A percentile compares a stretch with the other conserved stretches of the same genome.
These are phyloP conservation scores for Isatis tinctoria DNA, from an alignment of 345 rosid species.

Conservation along the genomic window DNA sequence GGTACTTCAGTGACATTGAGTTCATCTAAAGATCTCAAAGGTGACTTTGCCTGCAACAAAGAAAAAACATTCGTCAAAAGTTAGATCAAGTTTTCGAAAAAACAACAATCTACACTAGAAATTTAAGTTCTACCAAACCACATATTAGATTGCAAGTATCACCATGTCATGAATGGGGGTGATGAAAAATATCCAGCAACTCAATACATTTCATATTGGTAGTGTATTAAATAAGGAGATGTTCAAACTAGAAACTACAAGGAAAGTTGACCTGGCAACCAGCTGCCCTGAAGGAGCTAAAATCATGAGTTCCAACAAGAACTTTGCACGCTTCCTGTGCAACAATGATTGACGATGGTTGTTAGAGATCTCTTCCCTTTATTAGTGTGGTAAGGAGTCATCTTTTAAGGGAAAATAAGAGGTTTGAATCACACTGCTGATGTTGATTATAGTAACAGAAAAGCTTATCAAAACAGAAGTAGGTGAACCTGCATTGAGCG, in stretches of 20 bases:
- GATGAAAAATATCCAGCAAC: neutral
- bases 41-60: slow-evolving; percentile 65
- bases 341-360: neutral
- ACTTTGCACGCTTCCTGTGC: slow-evolving; percentile 89
- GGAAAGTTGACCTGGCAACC: slow-evolving; percentile 70
- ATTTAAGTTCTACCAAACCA: neutral
- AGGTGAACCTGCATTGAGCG: slow-evolving; percentile 72
- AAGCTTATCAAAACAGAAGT: slow-evolving; percentile 5
- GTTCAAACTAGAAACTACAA: neutral
- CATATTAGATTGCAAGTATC: neutral
- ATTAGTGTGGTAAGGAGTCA: neutral
- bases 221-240: neutral
- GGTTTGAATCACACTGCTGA: neutral
- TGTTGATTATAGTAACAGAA: neutral
- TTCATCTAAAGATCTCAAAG: slow-evolving; percentile 73
- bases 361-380: neutral
- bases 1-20: slow-evolving; percentile 60
- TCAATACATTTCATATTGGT: slow-evolving; percentile 7
- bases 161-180: neutral
- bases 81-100: neutral
- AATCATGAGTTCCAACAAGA: slow-evolving; percentile 85
- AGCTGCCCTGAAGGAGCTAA: slow-evolving; percentile 93
- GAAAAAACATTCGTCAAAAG: neutral
- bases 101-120: neutral
- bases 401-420: neutral